Evolutionary conservation across 306 rosid genomes (phyloP), one percentile per base, ranked within the genome.

Genomic region (Ochetophila trinervis): DNA sequence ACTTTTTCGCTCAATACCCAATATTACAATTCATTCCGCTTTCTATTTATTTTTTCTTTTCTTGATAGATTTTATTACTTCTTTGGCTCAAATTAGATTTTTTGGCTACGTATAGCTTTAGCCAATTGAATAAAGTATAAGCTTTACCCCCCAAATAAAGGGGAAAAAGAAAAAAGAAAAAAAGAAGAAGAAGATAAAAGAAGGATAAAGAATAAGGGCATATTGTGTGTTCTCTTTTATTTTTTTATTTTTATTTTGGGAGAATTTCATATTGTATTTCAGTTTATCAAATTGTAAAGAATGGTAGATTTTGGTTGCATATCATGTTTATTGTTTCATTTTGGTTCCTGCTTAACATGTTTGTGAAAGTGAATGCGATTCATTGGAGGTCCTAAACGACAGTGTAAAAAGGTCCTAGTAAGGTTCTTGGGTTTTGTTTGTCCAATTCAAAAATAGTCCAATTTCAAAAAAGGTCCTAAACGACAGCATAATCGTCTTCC

Each of bases 1-100:
- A 44, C 53, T 36, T 53, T 76, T 30, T 27, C 15, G 18, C 57
- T 62, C 17, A 5, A 15, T 27, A 27, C 67, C 49, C 51, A 20
- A 21, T 60, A 56, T 67, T 9, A 15, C 17, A 11, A 17, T 11
- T 11, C 1, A 0, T 4, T 13, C 15, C 10, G 17, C 51, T 11
- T 47, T 17, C 51, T 14, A 47, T 14, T 30, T 8, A 57, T 37
- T 22, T 0, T 58, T 19, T 3, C 49, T 30, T 21, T 0, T 54
- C 63, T 49, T 24, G n/a, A 16, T 30, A 34, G 32, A 42, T 57
- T 23, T 40, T 24, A 8, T 7, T 7, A 7, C 50, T 21, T 47
- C 12, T 16, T 22, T 27, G 32, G 47, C 20, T 56, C 32, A 2
- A 45, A 14, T 19, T 13, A 13, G 17, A 27, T 12, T 40, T 53